Evolutionary conservation across 805 yeast genomes (phyloP).

Genomic region (Lipomyces sp.): DNA sequence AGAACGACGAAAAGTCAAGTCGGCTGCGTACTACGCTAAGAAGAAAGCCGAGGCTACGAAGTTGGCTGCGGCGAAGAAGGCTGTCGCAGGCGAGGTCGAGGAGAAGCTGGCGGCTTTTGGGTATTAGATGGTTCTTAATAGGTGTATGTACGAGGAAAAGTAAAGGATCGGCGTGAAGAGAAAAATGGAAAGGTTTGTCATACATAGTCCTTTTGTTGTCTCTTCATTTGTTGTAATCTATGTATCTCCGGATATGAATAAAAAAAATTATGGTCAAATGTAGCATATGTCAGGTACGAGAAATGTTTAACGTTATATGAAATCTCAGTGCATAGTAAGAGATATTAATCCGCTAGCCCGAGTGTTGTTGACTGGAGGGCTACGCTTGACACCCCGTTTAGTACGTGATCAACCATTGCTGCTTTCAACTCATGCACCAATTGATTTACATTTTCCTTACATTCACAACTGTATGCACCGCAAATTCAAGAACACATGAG

Average conservation of each 20-base stretch:
- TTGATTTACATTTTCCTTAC: neutral
- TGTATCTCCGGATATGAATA: slow-evolving; percentile 21
- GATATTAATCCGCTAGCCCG: too few relatives aligned
- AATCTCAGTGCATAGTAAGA: neutral
- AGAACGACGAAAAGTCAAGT: slow-evolving; percentile 98
- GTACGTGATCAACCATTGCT: too few relatives aligned
- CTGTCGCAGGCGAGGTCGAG: slow-evolving; percentile 89
- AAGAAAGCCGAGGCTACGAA: slow-evolving; percentile 96
- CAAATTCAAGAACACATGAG: neutral
- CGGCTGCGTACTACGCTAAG: slow-evolving; percentile 99
- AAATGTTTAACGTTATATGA: neutral
- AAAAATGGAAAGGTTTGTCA: slow-evolving; percentile 6
- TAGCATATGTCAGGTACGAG: neutral
- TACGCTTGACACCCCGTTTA: too few relatives aligned
- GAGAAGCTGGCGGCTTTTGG: slow-evolving; percentile 95
- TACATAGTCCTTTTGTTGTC: slow-evolving; percentile 7
- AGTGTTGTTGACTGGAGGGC: too few relatives aligned
- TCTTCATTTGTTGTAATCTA: slow-evolving; percentile 20
- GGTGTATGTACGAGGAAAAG: slow-evolving; percentile 13
- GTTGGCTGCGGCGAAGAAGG: slow-evolving; percentile 81
- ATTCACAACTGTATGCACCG: too few relatives aligned
- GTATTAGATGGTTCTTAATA: slow-evolving; percentile 64
- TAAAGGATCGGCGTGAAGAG: slow-evolving; percentile 1
- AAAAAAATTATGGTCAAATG: slow-evolving; percentile 4
- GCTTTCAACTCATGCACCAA: neutral